Base-by-base conservation (phyloP, 805 yeast species). In the Wickerhamomyces pijperi region DNA sequence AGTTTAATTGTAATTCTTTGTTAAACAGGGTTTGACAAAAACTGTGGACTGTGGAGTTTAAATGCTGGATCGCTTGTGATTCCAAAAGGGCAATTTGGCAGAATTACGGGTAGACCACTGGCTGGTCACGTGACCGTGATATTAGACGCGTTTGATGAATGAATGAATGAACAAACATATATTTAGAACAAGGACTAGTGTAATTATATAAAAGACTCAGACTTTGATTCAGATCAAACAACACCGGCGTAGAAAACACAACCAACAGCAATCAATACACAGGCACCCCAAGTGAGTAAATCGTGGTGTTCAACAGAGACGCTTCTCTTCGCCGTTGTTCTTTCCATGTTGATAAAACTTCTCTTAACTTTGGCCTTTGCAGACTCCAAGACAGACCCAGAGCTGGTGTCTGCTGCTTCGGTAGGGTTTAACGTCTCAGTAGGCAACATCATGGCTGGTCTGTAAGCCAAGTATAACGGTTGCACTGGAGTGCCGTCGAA, bases 391-490 rank as follows among this genome's bases (percentile, higher is more conserved):
- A 46, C 47, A 16, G 52, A 38, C 2, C 40, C 57, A 12, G 63
- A 45, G 36, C 62, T 42, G 5, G 67, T 48, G 5, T 53, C 49
- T 5, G 54, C 60, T 6, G 67, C 54, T 2, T 65, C 62, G 2
- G 95, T 83, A 18, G 98, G 98, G 60, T 88, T 90, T 68, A 92
- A 64, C 0, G 97, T 88, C 39, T 58, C 62, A 1, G 97, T 92
- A 18, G 98, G 98, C 43, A 92, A 74, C 98, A 92, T 92, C 74
- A 82, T 70, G 9, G 98, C 94, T 5, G 98, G 98, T 51, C 74
- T 73, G 65, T 88, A 92, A 2, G 94, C 95, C 58, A 92, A 70
- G 60, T 86, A 92, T 52, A 92, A 60, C 1, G 98, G 97, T 48
- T 86, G 90, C 67, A 82, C 61, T 35, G 76, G 76, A 15, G 83